Base-by-base conservation (phyloP, 2,329 filamentous ascomycete species). In the Eutypa lata region DNA sequence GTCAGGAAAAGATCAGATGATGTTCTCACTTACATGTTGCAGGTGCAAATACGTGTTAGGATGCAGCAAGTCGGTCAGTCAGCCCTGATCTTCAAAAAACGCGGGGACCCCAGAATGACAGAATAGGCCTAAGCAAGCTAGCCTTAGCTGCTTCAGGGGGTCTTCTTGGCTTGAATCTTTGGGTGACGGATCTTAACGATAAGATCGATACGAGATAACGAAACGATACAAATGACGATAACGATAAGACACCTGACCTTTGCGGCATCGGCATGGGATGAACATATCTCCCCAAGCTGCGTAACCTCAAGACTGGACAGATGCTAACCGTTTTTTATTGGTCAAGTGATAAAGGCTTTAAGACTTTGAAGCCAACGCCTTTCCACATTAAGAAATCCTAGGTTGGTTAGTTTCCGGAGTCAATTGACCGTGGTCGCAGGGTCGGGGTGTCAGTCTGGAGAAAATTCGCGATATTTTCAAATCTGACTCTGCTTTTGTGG, bases 391-490 rank as follows among this genome's bases (percentile, higher is more conserved):
- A 26, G 22, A 21, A 10, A 45, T 45, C 26, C 35, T 14, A 28
- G 22, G 22, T 2, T 7, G 22, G 14, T 26, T 5, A 24, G 22
- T 16, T 11, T 5, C 16, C 42, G n/a, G 42, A 18, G 13, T 24
- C 22, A 26, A 44, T 44, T 22, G 19, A 28, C 42, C 42, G 42
- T n/a, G 13, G 22, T 45, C 22, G 42, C n/a, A 19, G 18, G 31
- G 14, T 35, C 31, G 31, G 31, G 14, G 35, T 6, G 21, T 26
- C 21, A 26, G 19, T 16, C 42, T 45, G 21, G 42, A 45, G 42
- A 45, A 45, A 45, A 45, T 45, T 45, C 42, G 42, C 22, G 42
- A 45, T 45, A 45, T 45, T 45, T 45, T 45, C 16, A n/a, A 28
- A 10, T 31, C 26, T 31, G 35, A 38, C 35, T 14, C 6, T 14